These are phyloP conservation scores for Oldenlandia corymbosa DNA, from an alignment of 257 asterid genomes.

Conservation along the genomic window DNA sequence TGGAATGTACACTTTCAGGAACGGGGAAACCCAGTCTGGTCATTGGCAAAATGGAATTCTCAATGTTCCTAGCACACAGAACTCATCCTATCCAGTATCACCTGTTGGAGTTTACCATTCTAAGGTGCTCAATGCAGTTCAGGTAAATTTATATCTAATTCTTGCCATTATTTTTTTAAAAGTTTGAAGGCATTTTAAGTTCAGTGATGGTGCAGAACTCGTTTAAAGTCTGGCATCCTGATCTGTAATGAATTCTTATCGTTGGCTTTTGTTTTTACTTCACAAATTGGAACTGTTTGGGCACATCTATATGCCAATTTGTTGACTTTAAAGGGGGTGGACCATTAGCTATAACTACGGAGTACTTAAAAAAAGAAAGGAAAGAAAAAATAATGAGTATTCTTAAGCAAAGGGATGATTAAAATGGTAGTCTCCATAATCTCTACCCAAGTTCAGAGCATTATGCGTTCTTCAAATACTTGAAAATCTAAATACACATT, in stretches of 20 bases:
- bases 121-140: slow-evolving; percentile 74
- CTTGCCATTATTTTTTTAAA: neutral
- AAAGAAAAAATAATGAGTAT: too few species aligned
- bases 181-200: neutral
- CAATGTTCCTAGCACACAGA: slow-evolving; percentile 80
- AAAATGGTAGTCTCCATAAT: too few species aligned
- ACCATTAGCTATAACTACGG: too few species aligned
- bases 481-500: neutral
- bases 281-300: neutral
- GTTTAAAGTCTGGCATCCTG: neutral
- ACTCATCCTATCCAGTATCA: slow-evolving; percentile 50
- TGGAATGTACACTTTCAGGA: slow-evolving; percentile 81
- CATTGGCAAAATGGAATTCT: slow-evolving; percentile 92
- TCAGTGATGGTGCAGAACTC: neutral
- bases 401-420: neutral
- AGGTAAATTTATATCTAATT: slow-evolving; percentile 35
- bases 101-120: slow-evolving; percentile 87
- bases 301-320: neutral
- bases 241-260: neutral
- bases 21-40: slow-evolving; percentile 79
- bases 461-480: neutral
- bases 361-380: too few species aligned
- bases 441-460: neutral
- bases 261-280: neutral
- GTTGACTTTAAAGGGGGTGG: neutral